Percentiles rank a stretch among this genome's conserved stretches.
phyloP scores from a whole-genome alignment of 495 filamentous ascomycete species.

The Podospora comata region DNA sequence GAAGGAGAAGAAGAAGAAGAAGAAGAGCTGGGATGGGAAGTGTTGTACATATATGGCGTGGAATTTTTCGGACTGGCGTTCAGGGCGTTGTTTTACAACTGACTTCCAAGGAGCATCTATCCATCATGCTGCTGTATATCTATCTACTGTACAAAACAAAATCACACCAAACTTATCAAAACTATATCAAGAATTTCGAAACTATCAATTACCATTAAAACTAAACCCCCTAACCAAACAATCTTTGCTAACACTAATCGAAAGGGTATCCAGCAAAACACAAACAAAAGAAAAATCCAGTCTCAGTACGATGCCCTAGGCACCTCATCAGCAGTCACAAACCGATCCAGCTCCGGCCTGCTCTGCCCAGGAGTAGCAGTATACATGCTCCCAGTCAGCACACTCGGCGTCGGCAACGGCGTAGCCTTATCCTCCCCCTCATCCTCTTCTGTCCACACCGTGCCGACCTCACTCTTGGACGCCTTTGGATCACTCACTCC shows the following conservation, averaged over 20 bases:
- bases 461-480: neutral
- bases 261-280: neutral
- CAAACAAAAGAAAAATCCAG: neutral
- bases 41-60: neutral
- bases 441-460: neutral
- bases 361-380: slow-evolving; percentile 10
- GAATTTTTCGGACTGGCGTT: slow-evolving; percentile 8
- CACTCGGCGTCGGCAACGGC: slow-evolving; percentile 16
- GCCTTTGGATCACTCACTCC: neutral
- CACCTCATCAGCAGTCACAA: slow-evolving; percentile 41
- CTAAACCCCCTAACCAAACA: neutral
- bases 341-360: slow-evolving; percentile 42
- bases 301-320: slow-evolving; percentile 15
- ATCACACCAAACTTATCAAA: neutral
- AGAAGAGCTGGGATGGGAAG: neutral
- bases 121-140: neutral
- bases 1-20: neutral
- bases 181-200: neutral
- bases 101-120: neutral
- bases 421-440: neutral
- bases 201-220: neutral
- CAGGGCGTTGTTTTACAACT: neutral
- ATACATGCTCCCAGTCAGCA: neutral
- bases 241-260: slow-evolving; percentile 6
- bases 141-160: slow-evolving; percentile 8